These are phyloP conservation scores for Pistacia vera DNA, from an alignment of 345 rosid species.

Conservation along the genomic window DNA sequence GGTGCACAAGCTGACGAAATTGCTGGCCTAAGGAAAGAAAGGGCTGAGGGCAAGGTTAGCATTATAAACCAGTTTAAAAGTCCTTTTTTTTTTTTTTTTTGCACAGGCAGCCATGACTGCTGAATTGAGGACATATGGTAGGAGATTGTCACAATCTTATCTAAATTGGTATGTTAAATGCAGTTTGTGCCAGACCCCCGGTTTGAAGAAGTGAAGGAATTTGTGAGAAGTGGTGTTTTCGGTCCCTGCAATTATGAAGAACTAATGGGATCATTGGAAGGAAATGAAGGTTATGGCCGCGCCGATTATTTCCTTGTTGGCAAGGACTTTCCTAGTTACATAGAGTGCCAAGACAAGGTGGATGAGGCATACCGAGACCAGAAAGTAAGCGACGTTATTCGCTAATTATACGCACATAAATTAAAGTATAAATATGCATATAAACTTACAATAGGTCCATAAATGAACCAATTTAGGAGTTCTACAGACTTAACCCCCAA, in stretches of 20 bases:
- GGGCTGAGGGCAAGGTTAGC: constrained; percentile 52
- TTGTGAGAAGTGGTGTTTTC: constrained; percentile 45
- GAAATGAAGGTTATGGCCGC: constrained; percentile 53
- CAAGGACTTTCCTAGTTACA: constrained; percentile 58
- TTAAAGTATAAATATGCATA: background rate
- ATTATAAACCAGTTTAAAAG: background rate
- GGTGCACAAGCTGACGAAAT: constrained; percentile 53
- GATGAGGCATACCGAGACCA: constrained; percentile 59
- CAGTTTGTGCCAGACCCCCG: constrained; percentile 46
- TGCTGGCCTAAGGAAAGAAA: constrained; percentile 48
- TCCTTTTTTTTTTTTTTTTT: no score
- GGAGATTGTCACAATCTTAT: background rate
- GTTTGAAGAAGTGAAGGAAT: constrained; percentile 56
- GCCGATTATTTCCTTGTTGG: constrained; percentile 64
- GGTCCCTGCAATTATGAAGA: constrained; percentile 48
- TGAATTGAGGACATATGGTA: no score
- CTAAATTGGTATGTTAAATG: background rate
- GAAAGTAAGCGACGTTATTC: constrained; percentile 33
- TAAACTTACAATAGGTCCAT: no score
- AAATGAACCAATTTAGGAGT: no score
- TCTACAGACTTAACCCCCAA: no score
- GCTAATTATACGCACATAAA: background rate
- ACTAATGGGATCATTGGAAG: constrained; percentile 56
- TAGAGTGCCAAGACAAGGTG: constrained; percentile 61
- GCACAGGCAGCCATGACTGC: background rate